Base-by-base conservation (phyloP, 2,329 filamentous ascomycete species). In the Colletotrichum lindemuthianum region DNA sequence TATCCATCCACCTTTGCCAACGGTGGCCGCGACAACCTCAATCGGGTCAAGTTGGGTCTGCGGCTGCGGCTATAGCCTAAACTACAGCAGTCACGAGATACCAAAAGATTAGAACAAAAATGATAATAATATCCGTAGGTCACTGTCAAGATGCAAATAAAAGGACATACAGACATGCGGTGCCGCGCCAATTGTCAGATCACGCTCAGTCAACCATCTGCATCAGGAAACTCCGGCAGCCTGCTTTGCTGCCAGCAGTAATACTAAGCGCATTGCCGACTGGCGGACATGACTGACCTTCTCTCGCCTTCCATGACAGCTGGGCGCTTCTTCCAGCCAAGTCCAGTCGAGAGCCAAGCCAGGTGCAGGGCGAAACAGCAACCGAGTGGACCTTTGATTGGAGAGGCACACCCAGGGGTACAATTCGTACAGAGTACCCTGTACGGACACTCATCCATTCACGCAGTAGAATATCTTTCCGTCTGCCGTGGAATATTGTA, bases 141-240 rank as follows among this genome's bases (percentile, higher is more conserved):
- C 11, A 4, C 2, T 32, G 24, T 48, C 45, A 48, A 48, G 34
- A 15, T 11, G 10, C 45, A 12, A 11, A 48, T 33, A 12, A 15
- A 7, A 36, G 10, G 6, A 50, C 36, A 50, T 10, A 15, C 48
- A n/a, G 45, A 4, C 24, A 34, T 50, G 40, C 52, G 11, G 52
- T 57, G 47, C 56, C 56, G 56, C 56, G 56, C 56, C 51, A 61
- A 65, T 65, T 24, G 61, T 39, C 61, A 48, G 61, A 40, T 59
- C 49, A 60, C 49, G 41, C 39, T 45, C 61, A 61, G 24, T 24
- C 24, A 24, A 24, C 24, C 24, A 24, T 24, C 24, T 45, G 40
- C 51, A 61, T 56, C 39, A 65, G 61, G 61, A 65, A 65, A 61
- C 61, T 65, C 61, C 61, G 61, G 45, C 43, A 36, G 40, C 37